Evolutionary conservation across 345 rosid genomes (phyloP), one percentile per base, ranked within the genome.

Genomic region (Populus euphratica): DNA sequence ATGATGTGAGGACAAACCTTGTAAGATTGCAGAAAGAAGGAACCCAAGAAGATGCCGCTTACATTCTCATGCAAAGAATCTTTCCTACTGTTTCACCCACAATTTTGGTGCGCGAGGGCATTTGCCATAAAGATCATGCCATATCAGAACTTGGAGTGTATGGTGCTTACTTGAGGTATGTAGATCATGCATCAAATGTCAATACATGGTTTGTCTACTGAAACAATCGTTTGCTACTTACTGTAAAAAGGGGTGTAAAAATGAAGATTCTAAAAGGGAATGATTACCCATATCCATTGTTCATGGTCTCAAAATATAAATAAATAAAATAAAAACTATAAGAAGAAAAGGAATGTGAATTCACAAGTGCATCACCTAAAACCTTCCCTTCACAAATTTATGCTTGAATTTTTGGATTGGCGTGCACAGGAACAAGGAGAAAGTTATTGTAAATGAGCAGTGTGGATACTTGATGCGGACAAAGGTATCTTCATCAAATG

Each of bases 61-160:
- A 94, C 80, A 94, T 96, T 79, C 94, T 96, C 43, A 96, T 94
- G 99, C 98, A 96, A 83, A 91, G 97, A 80, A 96, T 94, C 75
- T 94, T 96, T 84, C 99, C 99, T 3, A 69, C 85, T 11, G 87
- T 78, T 64, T 90, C 89, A 44, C 89, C 81, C 8, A 83, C 92
- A 68, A 78, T 83, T 86, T 86, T 94, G 86, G 79, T 96, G 80
- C 94, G 95, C 21, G 91, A 91, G 54, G 98, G 97, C 63, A 80
- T 86, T 85, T 88, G 85, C 81, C 91, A 83, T 75, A 92, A 85
- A 79, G 92, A 94, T 67, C 83, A 84, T 38, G 90, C 97, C 43
- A 74, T 94, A 81, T 96, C 97, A 33, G 99, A 96, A 81, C 97
- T 96, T n/a, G 99, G 98, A 43, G 67, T 94, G 27, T 96, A 89